Conservation (phyloP, 2,329 filamentous ascomycete species). For the Aspergillus arachidicola region DNA sequence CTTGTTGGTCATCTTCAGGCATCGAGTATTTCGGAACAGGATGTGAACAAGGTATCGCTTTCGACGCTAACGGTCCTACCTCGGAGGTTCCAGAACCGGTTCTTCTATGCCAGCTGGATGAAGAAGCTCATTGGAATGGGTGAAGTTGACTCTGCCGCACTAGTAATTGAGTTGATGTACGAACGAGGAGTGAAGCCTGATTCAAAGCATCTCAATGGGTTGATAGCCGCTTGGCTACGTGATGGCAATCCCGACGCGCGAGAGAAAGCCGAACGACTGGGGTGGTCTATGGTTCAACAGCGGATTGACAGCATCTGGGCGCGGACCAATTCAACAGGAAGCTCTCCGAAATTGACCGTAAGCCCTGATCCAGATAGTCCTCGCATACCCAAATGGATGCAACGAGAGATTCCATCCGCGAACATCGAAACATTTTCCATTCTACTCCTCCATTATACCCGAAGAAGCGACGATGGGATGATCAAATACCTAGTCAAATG, state of each 20-base stretch:
- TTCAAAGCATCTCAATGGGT: slow-evolving; percentile 76
- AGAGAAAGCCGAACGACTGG: slow-evolving; percentile 67
- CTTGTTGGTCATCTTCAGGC: slow-evolving; percentile 45
- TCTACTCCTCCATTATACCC: slow-evolving; percentile 71
- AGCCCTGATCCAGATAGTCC: slow-evolving; percentile 26
- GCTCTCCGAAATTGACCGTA: slow-evolving; percentile 31
- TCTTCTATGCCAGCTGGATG: slow-evolving; percentile 87
- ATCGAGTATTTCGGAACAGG: slow-evolving; percentile 43
- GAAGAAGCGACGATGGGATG: slow-evolving; percentile 60
- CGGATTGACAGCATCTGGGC: slow-evolving; percentile 65
- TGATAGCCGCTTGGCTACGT: slow-evolving; percentile 78
- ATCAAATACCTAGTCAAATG: slow-evolving; percentile 65
- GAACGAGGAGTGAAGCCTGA: slow-evolving; percentile 68
- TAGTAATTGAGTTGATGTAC: slow-evolving; percentile 76
- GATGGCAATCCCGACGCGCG: slow-evolving; percentile 58
- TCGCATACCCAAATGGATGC: slow-evolving; percentile 42
- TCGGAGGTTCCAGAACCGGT: slow-evolving; percentile 65
- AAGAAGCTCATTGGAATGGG: slow-evolving; percentile 77
- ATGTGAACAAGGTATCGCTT: slow-evolving; percentile 53
- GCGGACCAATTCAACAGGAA: slow-evolving; percentile 26
- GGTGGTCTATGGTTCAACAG: slow-evolving; percentile 74
- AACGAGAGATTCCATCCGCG: slow-evolving; percentile 57
- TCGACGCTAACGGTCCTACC: slow-evolving; percentile 57
- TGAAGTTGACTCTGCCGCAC: slow-evolving; percentile 69
- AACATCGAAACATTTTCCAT: slow-evolving; percentile 78